These are phyloP conservation scores for Leccinellum albellum DNA, from an alignment of 768 basidiomycete genomes.

Conservation along the genomic window DNA sequence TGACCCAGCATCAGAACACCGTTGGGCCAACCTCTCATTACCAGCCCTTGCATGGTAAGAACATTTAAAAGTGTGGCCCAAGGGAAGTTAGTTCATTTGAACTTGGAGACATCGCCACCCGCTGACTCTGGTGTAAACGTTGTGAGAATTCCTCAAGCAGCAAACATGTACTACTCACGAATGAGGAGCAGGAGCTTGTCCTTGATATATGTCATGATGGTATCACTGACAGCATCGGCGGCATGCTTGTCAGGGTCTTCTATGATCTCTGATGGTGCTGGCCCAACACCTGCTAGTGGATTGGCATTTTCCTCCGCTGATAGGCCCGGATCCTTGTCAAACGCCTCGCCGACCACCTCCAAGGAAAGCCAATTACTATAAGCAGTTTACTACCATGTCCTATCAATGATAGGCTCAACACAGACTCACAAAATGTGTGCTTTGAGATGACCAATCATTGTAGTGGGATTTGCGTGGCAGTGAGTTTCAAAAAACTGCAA, in stretches of 20 bases:
- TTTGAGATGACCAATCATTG: constrained; percentile 6
- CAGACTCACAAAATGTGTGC: constrained; percentile 8
- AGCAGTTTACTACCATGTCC: not conserved
- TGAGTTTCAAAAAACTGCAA: constrained; percentile 1
- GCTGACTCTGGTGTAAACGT: not conserved
- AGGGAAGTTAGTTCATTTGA: not conserved
- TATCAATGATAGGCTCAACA: too few relatives aligned
- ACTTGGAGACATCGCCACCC: not conserved
- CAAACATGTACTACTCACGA: not conserved
- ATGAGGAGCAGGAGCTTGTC: not conserved
- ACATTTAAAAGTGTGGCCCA: not conserved
- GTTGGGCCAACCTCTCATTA: not conserved
- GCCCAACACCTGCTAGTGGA: not conserved
- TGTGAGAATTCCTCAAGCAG: too few relatives aligned
- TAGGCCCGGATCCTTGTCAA: not conserved
- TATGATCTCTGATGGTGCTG: too few relatives aligned
- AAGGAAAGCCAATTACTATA: not conserved
- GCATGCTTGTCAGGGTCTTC: too few relatives aligned
- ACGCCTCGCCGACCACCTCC: not conserved
- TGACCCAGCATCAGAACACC: not conserved
- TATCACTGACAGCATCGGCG: too few relatives aligned
- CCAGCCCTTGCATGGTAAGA: not conserved
- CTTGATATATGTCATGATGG: too few relatives aligned
- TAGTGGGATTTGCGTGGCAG: not conserved
- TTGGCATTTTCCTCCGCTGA: not conserved